These are phyloP conservation scores for Metschnikowia similis DNA, from an alignment of 805 yeast genomes.

Conservation along the genomic window DNA sequence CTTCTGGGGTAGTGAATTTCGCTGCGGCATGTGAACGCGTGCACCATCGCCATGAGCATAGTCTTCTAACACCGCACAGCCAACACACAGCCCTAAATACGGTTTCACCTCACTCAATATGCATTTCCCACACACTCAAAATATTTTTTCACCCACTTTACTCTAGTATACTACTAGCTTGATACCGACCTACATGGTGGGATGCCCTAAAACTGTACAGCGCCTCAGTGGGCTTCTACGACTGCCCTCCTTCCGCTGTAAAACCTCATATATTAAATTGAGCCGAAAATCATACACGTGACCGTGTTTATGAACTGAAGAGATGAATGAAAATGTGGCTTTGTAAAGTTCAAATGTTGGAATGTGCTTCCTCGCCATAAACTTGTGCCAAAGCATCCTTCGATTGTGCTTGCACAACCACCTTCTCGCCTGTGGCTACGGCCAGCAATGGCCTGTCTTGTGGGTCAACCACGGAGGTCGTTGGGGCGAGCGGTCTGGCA, in stretches of 20 bases:
- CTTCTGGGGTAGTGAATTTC: not conserved
- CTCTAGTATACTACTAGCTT: too few relatives aligned
- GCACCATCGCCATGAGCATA: too few relatives aligned
- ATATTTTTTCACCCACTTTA: too few relatives aligned
- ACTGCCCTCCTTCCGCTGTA: too few relatives aligned
- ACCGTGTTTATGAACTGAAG: not conserved
- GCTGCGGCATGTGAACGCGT: too few relatives aligned
- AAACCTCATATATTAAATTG: not conserved
- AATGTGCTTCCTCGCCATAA: slow-evolving; percentile 1
- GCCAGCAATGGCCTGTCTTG: not conserved
- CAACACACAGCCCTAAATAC: too few relatives aligned
- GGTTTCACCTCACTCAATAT: too few relatives aligned
- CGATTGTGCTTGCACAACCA: not conserved
- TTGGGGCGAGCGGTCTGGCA: not conserved
- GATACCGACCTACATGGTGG: too few relatives aligned
- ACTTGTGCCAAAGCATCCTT: not conserved
- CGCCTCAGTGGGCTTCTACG: too few relatives aligned
- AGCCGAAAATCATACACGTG: not conserved
- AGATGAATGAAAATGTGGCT: not conserved
- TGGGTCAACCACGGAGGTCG: not conserved
- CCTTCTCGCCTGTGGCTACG: not conserved
- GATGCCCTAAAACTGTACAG: too few relatives aligned
- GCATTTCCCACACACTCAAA: too few relatives aligned
- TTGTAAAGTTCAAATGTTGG: not conserved
- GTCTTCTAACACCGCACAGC: too few relatives aligned